phyloP scores from a whole-genome alignment of 2,329 filamentous ascomycete species.

The Fusarium verrucosum region DNA sequence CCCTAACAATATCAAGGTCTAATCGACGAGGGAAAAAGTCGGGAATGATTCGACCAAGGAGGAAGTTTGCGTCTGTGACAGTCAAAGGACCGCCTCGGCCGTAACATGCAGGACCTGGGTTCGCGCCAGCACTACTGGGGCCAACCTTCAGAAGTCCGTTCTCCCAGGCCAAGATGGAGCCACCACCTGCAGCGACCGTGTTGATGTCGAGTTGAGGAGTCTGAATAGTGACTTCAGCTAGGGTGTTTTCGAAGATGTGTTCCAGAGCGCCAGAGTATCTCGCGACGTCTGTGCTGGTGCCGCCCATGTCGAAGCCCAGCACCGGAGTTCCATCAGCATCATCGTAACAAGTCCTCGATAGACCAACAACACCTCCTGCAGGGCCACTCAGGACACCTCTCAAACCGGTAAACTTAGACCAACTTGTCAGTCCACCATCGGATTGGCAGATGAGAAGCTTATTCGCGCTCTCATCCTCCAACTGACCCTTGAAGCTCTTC shows the following conservation, averaged over 20 bases:
- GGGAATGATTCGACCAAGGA: conserved; percentile 67
- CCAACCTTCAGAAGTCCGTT: conserved; percentile 78
- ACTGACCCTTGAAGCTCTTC: conserved; percentile 41
- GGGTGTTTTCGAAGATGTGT: conserved; percentile 77
- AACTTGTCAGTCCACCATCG: conserved; percentile 44
- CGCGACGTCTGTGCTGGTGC: conserved; percentile 77
- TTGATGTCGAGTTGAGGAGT: conserved; percentile 79
- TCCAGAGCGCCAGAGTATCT: conserved; percentile 75
- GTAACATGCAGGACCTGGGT: conserved; percentile 77
- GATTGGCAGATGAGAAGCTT: conserved; percentile 47
- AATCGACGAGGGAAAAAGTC: conserved; percentile 68
- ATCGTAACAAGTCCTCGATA: conserved; percentile 43
- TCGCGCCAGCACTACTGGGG: conserved; percentile 75
- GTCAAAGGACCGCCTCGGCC: conserved; percentile 75
- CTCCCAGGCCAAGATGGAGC: conserved; percentile 67
- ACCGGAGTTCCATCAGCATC: conserved; percentile 39
- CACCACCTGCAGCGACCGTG: conserved; percentile 67
- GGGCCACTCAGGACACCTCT: conserved; percentile 42
- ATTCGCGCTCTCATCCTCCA: conserved; percentile 41
- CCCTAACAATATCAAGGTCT: conserved; percentile 51
- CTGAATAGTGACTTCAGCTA: conserved; percentile 75
- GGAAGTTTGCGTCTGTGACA: conserved; percentile 77
- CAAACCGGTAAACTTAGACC: conserved; percentile 42
- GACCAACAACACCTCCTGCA: conserved; percentile 44
- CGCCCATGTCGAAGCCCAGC: conserved; percentile 53